Conservation (phyloP, 257 asterid genomes). For the Fraxinus pennsylvanica region DNA sequence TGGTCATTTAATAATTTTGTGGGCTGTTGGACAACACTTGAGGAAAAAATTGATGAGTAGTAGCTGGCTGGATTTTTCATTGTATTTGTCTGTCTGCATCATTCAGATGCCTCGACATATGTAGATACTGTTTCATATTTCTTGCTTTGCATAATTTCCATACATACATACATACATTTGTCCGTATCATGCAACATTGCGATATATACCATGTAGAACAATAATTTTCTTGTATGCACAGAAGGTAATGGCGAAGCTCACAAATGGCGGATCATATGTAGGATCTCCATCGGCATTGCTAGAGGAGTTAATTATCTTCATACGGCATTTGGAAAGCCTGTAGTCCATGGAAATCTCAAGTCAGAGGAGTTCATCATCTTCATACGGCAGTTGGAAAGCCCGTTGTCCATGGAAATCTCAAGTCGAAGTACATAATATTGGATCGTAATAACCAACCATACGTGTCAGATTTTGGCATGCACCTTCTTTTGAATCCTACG, state of each 20-base stretch:
- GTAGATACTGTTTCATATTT: conserved; percentile 5
- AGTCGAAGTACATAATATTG: conserved; percentile 67
- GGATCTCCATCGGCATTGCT: conserved; percentile 68
- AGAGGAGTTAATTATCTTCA: conserved; percentile 73
- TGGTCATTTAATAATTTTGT: not conserved
- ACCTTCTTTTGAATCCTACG: conserved; percentile 60
- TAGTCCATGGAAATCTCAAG: conserved; percentile 86
- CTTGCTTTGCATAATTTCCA: not conserved
- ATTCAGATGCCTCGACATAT: conserved; percentile 21
- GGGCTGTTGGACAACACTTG: conserved; percentile 14
- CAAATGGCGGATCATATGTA: conserved; percentile 69
- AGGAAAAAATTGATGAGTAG: conserved; percentile 18
- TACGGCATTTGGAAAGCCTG: conserved; percentile 46
- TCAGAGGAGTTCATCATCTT: conserved; percentile 70
- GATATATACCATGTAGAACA: conserved; percentile 1
- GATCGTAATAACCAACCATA: conserved; percentile 59
- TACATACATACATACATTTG: not conserved
- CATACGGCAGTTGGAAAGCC: conserved; percentile 58
- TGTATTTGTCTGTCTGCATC: conserved; percentile 23
- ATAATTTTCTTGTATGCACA: conserved; percentile 33
- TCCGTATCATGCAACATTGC: not conserved
- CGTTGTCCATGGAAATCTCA: conserved; percentile 80
- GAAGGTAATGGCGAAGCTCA: conserved; percentile 62
- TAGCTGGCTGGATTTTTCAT: conserved; percentile 29
- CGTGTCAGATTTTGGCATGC: conserved; percentile 76